Conservation (phyloP, 257 asterid species). For the Solanum dulcamara region DNA sequence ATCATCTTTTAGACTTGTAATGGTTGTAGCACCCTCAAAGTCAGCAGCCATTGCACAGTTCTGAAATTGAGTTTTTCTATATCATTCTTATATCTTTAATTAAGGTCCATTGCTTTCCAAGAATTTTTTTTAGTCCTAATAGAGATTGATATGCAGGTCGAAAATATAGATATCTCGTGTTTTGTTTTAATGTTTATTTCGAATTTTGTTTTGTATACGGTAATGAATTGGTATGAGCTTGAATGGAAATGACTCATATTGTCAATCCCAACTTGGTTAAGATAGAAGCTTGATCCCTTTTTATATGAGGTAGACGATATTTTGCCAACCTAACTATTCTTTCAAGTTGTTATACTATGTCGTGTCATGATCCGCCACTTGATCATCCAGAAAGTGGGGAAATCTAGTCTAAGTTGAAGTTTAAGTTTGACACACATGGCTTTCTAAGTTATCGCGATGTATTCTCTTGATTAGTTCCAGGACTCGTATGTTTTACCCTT, state of each 20-base stretch:
- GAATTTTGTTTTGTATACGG: background rate
- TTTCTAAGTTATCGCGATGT: no score
- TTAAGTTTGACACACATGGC: no score
- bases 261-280: background rate
- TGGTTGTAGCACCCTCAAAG: background rate
- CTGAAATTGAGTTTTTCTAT: background rate
- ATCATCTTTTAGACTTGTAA: background rate
- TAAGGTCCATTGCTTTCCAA: background rate
- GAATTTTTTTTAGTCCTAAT: background rate
- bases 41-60: background rate
- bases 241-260: background rate
- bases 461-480: background rate
- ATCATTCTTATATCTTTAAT: background rate
- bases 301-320: background rate
- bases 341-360: no score
- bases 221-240: background rate
- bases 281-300: background rate
- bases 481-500: background rate
- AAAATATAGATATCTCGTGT: background rate
- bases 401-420: no score
- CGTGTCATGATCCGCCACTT: no score
- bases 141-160: background rate
- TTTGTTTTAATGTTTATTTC: background rate
- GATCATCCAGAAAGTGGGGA: no score
- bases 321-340: background rate